Evolutionary conservation across 2,329 filamentous ascomycete species (phyloP).

Genomic region (Epichloe uncinata): DNA sequence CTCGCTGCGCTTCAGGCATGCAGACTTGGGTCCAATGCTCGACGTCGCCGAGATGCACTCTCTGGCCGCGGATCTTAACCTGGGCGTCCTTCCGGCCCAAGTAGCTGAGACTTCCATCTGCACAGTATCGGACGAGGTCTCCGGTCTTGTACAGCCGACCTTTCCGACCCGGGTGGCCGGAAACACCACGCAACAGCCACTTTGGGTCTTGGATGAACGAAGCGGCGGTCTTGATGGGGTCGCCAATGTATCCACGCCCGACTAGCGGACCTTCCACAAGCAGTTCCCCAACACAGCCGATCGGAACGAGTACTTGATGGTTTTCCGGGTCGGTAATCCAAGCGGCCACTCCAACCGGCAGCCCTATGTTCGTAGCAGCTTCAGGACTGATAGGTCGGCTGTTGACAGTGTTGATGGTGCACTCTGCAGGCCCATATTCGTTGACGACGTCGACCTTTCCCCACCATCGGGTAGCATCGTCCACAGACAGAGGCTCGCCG

Average conservation of each 20-base stretch:
- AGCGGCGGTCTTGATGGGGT: conserved; percentile 16
- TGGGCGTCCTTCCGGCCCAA: conserved; percentile 7
- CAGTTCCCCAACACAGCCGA: conserved; percentile 17
- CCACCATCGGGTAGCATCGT: not conserved
- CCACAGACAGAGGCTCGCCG: conserved; percentile 3
- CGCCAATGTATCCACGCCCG: conserved; percentile 35
- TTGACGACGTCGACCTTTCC: not conserved
- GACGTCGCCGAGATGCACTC: conserved; percentile 4
- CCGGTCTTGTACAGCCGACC: conserved; percentile 10
- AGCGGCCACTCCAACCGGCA: too few species aligned
- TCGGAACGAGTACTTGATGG: not conserved
- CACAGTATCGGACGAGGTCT: conserved; percentile 10
- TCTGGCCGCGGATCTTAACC: conserved; percentile 7
- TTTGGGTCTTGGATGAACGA: conserved; percentile 14
- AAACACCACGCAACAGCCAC: conserved; percentile 8
- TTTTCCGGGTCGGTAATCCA: not conserved
- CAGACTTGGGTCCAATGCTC: not conserved
- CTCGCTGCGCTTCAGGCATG: not conserved
- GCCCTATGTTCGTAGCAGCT: too few species aligned
- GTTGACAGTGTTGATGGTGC: not conserved
- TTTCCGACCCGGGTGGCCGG: conserved; percentile 1
- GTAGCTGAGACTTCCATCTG: not conserved
- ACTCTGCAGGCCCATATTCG: not conserved
- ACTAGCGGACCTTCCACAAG: conserved; percentile 31
- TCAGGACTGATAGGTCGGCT: not conserved